Conservation (phyloP, 768 basidiomycete species). For the Chalciporus sphaerocephalus region DNA sequence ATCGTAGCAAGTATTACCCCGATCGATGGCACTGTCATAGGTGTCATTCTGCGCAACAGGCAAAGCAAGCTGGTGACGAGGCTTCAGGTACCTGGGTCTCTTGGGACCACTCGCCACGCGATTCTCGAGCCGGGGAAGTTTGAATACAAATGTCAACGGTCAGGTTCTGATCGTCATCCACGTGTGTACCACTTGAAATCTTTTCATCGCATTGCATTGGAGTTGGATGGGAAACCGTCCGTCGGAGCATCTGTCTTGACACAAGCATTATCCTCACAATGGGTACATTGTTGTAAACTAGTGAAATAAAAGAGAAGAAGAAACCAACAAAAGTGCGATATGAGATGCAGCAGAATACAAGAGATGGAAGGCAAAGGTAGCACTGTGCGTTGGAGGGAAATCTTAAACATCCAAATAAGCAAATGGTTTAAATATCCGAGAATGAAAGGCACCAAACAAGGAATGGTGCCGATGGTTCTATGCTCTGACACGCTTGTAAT, state of each 20-base stretch:
- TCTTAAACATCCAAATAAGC: constrained; percentile 26
- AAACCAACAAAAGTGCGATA: neutral
- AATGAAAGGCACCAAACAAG: neutral
- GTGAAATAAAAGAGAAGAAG: constrained; percentile 1
- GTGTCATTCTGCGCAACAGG: constrained; percentile 34
- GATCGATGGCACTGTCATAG: constrained; percentile 40
- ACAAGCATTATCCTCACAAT: constrained; percentile 19
- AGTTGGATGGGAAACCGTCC: neutral
- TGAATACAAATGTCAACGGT: constrained; percentile 4
- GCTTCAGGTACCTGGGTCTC: neutral
- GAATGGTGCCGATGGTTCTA: constrained; percentile 12
- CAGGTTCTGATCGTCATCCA: too few species aligned
- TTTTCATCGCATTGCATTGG: neutral
- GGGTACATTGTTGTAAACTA: constrained; percentile 30
- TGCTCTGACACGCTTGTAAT: constrained; percentile 59
- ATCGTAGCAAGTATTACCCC: constrained; percentile 37
- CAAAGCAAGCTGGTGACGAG: neutral
- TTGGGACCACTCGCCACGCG: constrained; percentile 3
- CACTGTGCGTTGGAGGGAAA: constrained; percentile 6
- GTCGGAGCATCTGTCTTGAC: neutral
- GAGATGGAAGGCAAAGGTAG: constrained; percentile 12
- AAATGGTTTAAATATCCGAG: constrained; percentile 19
- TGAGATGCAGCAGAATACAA: constrained; percentile 23
- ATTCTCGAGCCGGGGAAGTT: constrained; percentile 15
- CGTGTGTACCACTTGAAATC: neutral